These are phyloP conservation scores for Agapanthus africanus DNA, from an alignment of 106 monocot genomes.

Conservation along the genomic window DNA sequence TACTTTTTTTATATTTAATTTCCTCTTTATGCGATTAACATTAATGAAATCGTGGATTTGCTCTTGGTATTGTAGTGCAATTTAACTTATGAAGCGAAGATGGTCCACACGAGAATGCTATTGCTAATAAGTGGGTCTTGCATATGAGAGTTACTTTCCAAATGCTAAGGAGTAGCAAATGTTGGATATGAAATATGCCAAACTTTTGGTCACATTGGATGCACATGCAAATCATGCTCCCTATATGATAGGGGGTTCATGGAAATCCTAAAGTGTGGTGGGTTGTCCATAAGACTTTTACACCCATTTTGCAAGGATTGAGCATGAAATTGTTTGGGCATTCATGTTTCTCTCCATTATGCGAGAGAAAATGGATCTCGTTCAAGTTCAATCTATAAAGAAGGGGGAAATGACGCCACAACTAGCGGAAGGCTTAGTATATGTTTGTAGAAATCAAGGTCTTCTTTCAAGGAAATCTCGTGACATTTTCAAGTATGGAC, in stretches of 20 bases:
- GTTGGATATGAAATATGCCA: neutral
- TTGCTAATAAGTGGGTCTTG: too few relatives aligned
- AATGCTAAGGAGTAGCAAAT: neutral
- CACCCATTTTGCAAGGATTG: conserved; percentile 8
- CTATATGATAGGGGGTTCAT: neutral
- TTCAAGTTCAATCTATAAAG: neutral
- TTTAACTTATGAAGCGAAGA: too few relatives aligned
- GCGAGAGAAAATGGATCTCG: conserved; percentile 1
- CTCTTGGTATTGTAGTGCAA: too few relatives aligned
- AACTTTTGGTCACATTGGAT: neutral
- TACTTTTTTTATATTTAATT: neutral
- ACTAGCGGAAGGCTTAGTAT: neutral
- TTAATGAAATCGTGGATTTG: too few relatives aligned
- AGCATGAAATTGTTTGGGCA: conserved; percentile 2
- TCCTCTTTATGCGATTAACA: neutral
- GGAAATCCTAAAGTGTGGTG: conserved; percentile 2
- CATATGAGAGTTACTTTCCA: neutral
- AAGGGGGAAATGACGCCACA: neutral
- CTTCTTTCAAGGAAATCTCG: neutral
- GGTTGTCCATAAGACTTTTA: conserved; percentile 4
- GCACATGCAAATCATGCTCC: neutral
- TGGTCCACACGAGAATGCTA: too few relatives aligned
- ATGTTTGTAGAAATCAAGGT: neutral
- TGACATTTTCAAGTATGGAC: too few relatives aligned
- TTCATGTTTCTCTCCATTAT: neutral